A percentile compares a stretch with the other conserved stretches of the same genome.
Evolutionary conservation across 768 basidiomycete species (phyloP).

Genomic region (Zangia roseola): DNA sequence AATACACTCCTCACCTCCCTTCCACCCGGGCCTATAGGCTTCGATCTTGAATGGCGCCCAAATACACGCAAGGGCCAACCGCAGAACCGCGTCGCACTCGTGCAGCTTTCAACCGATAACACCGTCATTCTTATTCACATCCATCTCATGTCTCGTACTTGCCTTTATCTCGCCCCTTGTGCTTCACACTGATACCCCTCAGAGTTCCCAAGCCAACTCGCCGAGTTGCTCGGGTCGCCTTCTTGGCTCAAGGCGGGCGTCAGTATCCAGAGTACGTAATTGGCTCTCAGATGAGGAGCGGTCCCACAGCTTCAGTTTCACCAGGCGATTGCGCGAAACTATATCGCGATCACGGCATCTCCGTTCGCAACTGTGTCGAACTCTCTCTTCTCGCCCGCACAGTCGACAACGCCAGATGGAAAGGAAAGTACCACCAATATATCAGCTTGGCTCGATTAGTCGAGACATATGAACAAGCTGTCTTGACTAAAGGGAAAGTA

Average conservation of each 20-base stretch:
- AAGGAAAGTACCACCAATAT: conserved; percentile 60
- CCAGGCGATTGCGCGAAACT: conserved; percentile 71
- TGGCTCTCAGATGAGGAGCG: neutral
- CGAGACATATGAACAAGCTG: conserved; percentile 54
- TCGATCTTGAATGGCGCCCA: conserved; percentile 84
- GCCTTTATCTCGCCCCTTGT: neutral
- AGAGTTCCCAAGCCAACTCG: conserved; percentile 57
- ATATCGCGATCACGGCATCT: conserved; percentile 43
- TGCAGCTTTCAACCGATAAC: conserved; percentile 63
- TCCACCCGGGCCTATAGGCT: conserved; percentile 45
- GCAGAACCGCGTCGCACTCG: conserved; percentile 69
- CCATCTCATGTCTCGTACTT: conserved; percentile 50
- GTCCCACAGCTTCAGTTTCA: neutral
- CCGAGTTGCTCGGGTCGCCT: conserved; percentile 50
- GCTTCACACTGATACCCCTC: conserved; percentile 9
- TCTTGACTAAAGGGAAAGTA: conserved; percentile 57
- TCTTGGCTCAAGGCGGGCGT: conserved; percentile 68
- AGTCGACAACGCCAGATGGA: conserved; percentile 71
- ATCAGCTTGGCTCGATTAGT: conserved; percentile 65
- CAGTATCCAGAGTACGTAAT: conserved; percentile 60
- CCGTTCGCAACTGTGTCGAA: conserved; percentile 58
- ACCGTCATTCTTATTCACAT: conserved; percentile 66
- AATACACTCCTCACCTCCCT: conserved; percentile 18
- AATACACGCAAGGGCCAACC: conserved; percentile 47
- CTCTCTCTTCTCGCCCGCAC: conserved; percentile 66